These are phyloP conservation scores for Castanea mollissima DNA, from an alignment of 306 rosid genomes.

Conservation along the genomic window DNA sequence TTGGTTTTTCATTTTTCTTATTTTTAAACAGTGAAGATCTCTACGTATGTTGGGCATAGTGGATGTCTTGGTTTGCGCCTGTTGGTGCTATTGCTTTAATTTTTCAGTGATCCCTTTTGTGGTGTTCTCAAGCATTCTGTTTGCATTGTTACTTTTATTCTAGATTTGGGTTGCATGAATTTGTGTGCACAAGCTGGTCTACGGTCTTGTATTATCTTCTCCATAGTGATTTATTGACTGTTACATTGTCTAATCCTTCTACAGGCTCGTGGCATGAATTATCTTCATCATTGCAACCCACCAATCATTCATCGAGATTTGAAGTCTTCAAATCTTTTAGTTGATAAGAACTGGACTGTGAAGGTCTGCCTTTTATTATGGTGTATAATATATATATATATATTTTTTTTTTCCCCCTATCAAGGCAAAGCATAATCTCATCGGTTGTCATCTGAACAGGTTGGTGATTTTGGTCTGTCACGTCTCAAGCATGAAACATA, in stretches of 20 bases:
- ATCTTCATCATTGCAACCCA: constrained; percentile 93
- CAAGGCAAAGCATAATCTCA: constrained; percentile 17
- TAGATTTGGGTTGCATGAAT: constrained; percentile 2
- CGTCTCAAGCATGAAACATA: constrained; percentile 89
- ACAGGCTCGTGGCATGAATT: constrained; percentile 90
- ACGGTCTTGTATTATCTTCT: not conserved
- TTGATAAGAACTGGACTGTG: constrained; percentile 93
- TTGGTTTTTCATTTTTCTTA: not conserved
- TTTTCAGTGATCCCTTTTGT: not conserved
- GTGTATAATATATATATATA: too few species aligned
- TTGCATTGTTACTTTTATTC: not conserved
- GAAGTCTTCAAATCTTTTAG: constrained; percentile 93
- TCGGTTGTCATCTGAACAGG: constrained; percentile 47
- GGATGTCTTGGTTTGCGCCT: too few species aligned
- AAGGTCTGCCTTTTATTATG: constrained; percentile 54
- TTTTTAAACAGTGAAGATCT: too few species aligned
- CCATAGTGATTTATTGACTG: constrained; percentile 7
- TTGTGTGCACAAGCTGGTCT: not conserved
- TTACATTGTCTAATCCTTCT: constrained; percentile 26
- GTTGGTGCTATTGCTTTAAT: not conserved
- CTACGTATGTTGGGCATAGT: too few species aligned
- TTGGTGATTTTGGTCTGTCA: constrained; percentile 98
- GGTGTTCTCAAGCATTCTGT: not conserved
- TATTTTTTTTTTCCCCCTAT: not conserved
- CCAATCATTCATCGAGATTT: constrained; percentile 97